Percentiles rank a stretch among this genome's conserved stretches.
phyloP scores from a whole-genome alignment of 2,329 filamentous ascomycete genomes.

The Penicillium olsonii region DNA sequence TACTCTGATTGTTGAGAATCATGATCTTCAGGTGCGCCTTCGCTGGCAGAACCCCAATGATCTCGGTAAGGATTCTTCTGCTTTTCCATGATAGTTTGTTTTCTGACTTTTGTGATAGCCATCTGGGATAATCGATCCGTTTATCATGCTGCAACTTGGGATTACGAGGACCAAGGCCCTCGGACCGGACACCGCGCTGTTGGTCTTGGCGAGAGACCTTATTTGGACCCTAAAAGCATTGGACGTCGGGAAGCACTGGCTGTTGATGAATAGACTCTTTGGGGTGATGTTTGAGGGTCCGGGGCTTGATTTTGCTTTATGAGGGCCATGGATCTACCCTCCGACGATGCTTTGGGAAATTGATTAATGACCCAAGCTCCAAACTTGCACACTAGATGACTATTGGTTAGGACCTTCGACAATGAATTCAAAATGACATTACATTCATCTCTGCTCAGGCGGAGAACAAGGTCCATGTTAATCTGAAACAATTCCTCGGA shows the following conservation, averaged over 20 bases:
- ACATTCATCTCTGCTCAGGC: too few relatives aligned
- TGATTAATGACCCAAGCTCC: too few relatives aligned
- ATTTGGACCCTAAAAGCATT: slow-evolving; percentile 50
- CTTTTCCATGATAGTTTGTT: neutral
- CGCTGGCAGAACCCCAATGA: slow-evolving; percentile 46
- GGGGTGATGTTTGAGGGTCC: too few relatives aligned
- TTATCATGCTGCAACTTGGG: slow-evolving; percentile 57
- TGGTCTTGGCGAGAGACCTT: slow-evolving; percentile 58
- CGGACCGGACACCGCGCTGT: slow-evolving; percentile 54
- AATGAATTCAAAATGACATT: too few relatives aligned
- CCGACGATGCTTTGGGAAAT: too few relatives aligned
- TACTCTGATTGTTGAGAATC: slow-evolving; percentile 41
- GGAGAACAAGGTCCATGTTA: too few relatives aligned
- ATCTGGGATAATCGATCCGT: slow-evolving; percentile 59
- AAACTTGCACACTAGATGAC: too few relatives aligned
- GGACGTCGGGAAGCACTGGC: slow-evolving; percentile 29
- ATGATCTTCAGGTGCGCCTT: slow-evolving; percentile 44
- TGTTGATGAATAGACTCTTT: neutral
- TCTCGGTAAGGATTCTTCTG: slow-evolving; percentile 25
- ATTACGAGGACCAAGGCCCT: slow-evolving; percentile 52
- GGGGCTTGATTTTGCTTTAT: too few relatives aligned
- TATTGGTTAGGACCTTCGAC: too few relatives aligned
- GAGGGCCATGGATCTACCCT: too few relatives aligned
- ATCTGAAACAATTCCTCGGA: too few relatives aligned
- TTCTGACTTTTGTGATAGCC: slow-evolving; percentile 4